Percentiles rank a stretch among this genome's conserved stretches.
Evolutionary conservation across 1,284 basidiomycete species (phyloP).

Genomic region (Termitomyces sp.): DNA sequence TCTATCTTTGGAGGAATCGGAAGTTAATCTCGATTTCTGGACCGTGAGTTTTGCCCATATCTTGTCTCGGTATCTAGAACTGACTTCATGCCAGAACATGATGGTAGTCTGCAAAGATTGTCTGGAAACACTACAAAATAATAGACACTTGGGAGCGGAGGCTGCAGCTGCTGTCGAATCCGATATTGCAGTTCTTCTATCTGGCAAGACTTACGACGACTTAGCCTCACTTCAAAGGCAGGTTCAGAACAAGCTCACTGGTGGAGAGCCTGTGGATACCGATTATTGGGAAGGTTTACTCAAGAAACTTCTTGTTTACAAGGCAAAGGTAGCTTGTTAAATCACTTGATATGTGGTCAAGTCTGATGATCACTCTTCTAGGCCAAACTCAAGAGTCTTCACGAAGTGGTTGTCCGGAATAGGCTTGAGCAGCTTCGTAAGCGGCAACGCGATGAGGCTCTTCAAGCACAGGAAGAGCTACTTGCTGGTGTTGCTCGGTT

Average conservation of each 20-base stretch:
- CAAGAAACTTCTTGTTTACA: conserved; percentile 94
- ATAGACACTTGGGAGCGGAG: conserved; percentile 54
- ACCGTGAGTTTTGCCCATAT: conserved; percentile 50
- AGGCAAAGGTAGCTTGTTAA: conserved; percentile 72
- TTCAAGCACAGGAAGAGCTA: conserved; percentile 88
- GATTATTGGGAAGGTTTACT: conserved; percentile 97
- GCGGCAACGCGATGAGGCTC: conserved; percentile 90
- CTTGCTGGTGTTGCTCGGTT: conserved; percentile 71
- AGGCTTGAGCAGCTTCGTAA: conserved; percentile 93
- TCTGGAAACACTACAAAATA: conserved; percentile 69
- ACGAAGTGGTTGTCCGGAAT: conserved; percentile 95
- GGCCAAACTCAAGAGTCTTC: conserved; percentile 88
- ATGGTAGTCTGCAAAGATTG: conserved; percentile 94
- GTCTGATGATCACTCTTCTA: conserved; percentile 25
- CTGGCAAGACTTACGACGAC: conserved; percentile 81
- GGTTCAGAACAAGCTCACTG: conserved; percentile 83
- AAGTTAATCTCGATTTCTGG: conserved; percentile 95
- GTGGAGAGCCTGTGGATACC: conserved; percentile 91
- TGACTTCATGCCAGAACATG: conserved; percentile 68
- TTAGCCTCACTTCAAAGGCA: conserved; percentile 80
- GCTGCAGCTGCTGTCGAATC: conserved; percentile 76
- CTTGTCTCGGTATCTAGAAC: background rate
- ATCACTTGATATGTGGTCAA: background rate
- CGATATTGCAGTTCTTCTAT: conserved; percentile 70
- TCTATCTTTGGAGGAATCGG: conserved; percentile 79